Base-by-base conservation (phyloP, 331 rosid genomes). In the Phaseolus coccineus region DNA sequence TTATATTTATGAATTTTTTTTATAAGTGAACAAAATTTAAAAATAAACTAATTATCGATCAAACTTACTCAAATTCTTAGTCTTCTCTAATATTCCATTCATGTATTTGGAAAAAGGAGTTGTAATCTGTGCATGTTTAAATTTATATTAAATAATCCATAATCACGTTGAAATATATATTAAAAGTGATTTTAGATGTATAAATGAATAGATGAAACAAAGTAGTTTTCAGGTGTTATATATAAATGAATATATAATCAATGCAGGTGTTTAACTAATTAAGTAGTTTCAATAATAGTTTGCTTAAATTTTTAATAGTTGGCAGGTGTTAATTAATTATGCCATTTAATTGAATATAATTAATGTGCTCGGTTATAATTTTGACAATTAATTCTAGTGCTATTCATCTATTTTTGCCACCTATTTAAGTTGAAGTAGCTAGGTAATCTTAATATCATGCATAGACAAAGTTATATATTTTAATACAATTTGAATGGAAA, bases 401-500 rank as follows among this genome's bases (percentile, higher is more conserved):
- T 57, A 57, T 25, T 55, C 25, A 57, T 3, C 11, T 58, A 57
- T 53, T 53, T 15, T 50, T 25, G 2, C 16, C 33, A 25, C 37
- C n/a, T 10, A 11, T 27, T 27, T 58, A 27, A 56, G 8, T 55
- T 55, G 6, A 56, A 56, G 2, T 3, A 22, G 5, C 15, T 11
- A 27, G 64, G 64, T 25, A 27, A 58, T 27, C 64, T 27, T 27
- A 27, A 57, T 7, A 24, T 56, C 63, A 5, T 14, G 30, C 4
- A 42, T 6, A 5, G n/a, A 19, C 52, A 19, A 66, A 19, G 33
- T 22, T 22, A 25, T 24, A 69, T 3, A n/a, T 47, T 44, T 47
- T 15, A 46, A 31, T 44, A 44, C 37, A 75, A 61, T 9, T 59
- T 44, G 40, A 56, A 73, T 39, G 6, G 15, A n/a, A 72, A 73